Evolutionary conservation across 2,329 filamentous ascomycete species (phyloP).

Genomic region (Colletotrichum liaoningense): DNA sequence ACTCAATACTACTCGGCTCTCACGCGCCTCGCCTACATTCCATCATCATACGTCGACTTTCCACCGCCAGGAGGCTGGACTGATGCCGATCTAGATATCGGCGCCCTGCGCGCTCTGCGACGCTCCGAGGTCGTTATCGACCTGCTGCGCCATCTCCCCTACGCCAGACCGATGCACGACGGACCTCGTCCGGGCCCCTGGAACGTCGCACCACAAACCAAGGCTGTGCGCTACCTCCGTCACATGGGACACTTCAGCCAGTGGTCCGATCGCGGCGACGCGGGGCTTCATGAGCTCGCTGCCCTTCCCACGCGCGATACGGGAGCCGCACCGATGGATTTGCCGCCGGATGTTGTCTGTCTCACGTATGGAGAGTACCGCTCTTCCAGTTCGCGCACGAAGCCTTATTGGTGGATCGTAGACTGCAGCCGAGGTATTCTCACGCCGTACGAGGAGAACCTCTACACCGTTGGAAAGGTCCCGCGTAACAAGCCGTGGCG

Average conservation of each 20-base stretch:
- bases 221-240: constrained; percentile 32
- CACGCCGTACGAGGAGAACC: constrained; percentile 16
- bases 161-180: constrained; percentile 30
- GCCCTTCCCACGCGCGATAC: constrained; percentile 16
- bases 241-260: constrained; percentile 19
- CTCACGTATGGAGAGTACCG: constrained; percentile 23
- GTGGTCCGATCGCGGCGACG: constrained; percentile 34
- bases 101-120: constrained; percentile 26
- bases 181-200: constrained; percentile 31
- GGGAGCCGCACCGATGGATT: constrained; percentile 23
- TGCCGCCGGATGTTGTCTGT: constrained; percentile 16
- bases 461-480: constrained; percentile 15
- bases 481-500: constrained; percentile 34
- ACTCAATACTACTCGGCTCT: constrained; percentile 23
- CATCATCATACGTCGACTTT: constrained; percentile 21
- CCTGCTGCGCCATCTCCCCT: constrained; percentile 32
- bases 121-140: constrained; percentile 31
- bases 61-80: constrained; percentile 28
- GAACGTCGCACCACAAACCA: constrained; percentile 26
- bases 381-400: neutral
- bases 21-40: constrained; percentile 20
- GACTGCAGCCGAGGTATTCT: constrained; percentile 25
- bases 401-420: constrained; percentile 31
- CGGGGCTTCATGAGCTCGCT: constrained; percentile 22
- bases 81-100: constrained; percentile 29